Percentiles rank a stretch among this genome's conserved stretches.
These are phyloP conservation scores for Colletotrichum tanaceti DNA, from an alignment of 2,329 filamentous ascomycete genomes.

Conservation along the genomic window DNA sequence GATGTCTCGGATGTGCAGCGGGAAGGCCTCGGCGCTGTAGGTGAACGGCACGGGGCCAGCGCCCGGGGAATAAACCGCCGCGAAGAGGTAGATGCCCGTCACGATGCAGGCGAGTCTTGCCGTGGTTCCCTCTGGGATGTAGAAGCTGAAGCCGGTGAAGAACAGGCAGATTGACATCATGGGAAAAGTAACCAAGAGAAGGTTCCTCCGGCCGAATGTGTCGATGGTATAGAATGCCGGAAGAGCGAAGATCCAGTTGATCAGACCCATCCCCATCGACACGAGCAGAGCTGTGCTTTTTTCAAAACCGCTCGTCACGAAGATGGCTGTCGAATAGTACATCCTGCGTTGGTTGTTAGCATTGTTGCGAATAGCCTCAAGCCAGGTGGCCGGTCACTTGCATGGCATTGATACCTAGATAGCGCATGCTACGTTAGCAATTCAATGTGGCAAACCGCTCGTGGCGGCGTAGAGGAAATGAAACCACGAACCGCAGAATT, in stretches of 20 bases:
- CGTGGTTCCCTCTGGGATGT: slow-evolving; percentile 46
- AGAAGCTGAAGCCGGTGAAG: slow-evolving; percentile 64
- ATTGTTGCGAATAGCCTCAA: neutral
- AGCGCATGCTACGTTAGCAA: neutral
- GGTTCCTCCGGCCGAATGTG: slow-evolving; percentile 66
- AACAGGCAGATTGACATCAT: slow-evolving; percentile 67
- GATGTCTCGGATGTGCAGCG: slow-evolving; percentile 65
- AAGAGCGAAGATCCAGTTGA: slow-evolving; percentile 69
- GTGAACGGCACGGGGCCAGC: slow-evolving; percentile 70
- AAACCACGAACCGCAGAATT: slow-evolving; percentile 47
- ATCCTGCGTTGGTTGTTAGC: slow-evolving; percentile 51
- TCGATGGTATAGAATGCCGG: slow-evolving; percentile 70
- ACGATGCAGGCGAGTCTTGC: slow-evolving; percentile 51
- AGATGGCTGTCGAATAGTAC: slow-evolving; percentile 64
- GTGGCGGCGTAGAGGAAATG: accelerated
- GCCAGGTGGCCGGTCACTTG: neutral
- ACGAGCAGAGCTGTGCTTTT: slow-evolving; percentile 60
- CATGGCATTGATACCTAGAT: slow-evolving; percentile 57
- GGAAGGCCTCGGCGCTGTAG: slow-evolving; percentile 70
- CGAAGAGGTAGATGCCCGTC: slow-evolving; percentile 54
- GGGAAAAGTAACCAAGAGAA: slow-evolving; percentile 68
- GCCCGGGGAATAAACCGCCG: slow-evolving; percentile 59
- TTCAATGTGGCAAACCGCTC: too few species aligned
- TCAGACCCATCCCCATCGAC: slow-evolving; percentile 67
- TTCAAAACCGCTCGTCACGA: slow-evolving; percentile 53